Base-by-base conservation (phyloP, 2,329 filamentous ascomycete species). In the Gaeumannomyces sp. region DNA sequence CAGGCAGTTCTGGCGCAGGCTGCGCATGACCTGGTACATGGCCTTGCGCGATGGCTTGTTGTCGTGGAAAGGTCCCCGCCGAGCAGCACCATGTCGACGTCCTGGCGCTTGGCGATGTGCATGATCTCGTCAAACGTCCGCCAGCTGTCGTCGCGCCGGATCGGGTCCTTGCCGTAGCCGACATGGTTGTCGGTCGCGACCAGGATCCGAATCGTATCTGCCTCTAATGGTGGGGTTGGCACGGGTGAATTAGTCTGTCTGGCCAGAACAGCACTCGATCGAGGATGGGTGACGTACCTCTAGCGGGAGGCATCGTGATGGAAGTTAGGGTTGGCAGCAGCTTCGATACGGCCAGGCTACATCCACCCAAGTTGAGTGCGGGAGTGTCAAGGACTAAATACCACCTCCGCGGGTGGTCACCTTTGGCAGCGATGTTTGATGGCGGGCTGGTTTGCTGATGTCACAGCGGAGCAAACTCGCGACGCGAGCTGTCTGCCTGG, bases 171-270 rank as follows among this genome's bases (percentile, higher is more conserved):
- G 73, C 92, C 91, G 77, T 93, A 98, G 63, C 95, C 95, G 67
- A 99, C 95, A 89, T 99, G 95, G 71, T 96, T 98, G 76, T 99
- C 95, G 22, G 94, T 98, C 56, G 95, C 89, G 66, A 99, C 85
- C 53, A 99, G 87, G 69, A 99, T 95, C 69, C 92, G 92, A 73
- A 99, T 97, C 0, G 92, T 96, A 78, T 99, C 92, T 70, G 90
- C 78, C 45, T n/a, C 45, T 53, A 5, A 3, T 53, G 19, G 45
- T 7, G 19, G 45, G 45, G 19, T 53, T 8, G 45, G 2, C 45
- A 25, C 7, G 8, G 19, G 45, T 3, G 11, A 10, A 22, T 53
- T 11, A 53, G 45, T 53, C 22, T 45, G 16, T 45, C 45, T 53
- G 38, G 6, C 45, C n/a, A 53, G 45, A 8, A 7, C 22, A n/a